Evolutionary conservation across 2,329 filamentous ascomycete genomes (phyloP), one percentile per base, ranked within the genome.

Genomic region (Aspergillus hiratsukae): DNA sequence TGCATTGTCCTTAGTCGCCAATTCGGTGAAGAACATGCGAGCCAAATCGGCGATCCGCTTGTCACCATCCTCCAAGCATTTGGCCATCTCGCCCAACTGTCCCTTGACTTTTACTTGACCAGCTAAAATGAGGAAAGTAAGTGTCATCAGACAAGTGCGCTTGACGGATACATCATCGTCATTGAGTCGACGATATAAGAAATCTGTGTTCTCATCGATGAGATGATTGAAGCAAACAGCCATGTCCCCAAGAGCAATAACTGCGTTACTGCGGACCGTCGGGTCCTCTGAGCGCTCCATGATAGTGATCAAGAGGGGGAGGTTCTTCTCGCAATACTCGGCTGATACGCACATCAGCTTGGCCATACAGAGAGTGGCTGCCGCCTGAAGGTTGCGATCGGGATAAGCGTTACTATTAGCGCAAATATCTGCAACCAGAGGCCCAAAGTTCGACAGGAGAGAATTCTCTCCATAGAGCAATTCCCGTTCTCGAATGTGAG

Each of bases 21-120:
- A 83, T 75, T 99, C 94, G 0, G 91, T 93, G 75, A 99, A 99
- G 84, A 99, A 99, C 93, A 97, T 97, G 57, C 91, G 83, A 14
- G 91, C 90, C 69, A 99, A 83, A 69, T 99, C 94, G 0, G 92
- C 90, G 61, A 97, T 96, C 59, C 90, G 85, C 75, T 92, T 91
- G 70, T 99, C 95, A n/a, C 87, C 86, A 68, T 99, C 94, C 75
- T 99, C 94, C 29, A 99, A 83, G 64, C 94, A 99, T 78, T 99
- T 99, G 55, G 94, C 94, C 94, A 99, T 99, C 78, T 97, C 93
- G 50, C 94, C 94, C 10, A 99, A 80, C 75, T 99, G 94, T 27
- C 94, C 94, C 80, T 99, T 99, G 74, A 99, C 94, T 81, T 99
- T 99, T 78, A 99, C 93, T 75, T 99, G 94, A 27, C 95, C 94